Base-by-base conservation (phyloP, 2,329 filamentous ascomycete species). In the Scorias spongiosa region DNA sequence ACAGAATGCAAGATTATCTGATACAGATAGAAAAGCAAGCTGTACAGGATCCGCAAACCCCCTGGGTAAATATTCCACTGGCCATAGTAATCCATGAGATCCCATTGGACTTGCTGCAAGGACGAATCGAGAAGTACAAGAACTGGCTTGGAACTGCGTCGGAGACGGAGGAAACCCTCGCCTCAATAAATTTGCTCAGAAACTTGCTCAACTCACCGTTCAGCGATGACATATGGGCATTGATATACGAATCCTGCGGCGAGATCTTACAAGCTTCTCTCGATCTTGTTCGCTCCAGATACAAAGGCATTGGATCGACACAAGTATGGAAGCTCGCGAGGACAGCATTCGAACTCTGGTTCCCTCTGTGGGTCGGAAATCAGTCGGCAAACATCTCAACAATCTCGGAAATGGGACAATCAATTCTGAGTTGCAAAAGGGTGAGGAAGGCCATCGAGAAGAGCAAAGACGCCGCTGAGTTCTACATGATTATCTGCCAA, bases 331-430 rank as follows among this genome's bases (percentile, higher is more conserved):
- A 44, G 14, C 34, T 52, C 32, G 34, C 48, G 8, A 32, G 43
- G n/a, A 38, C 40, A 30, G 41, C 48, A 5, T 44, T 54, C 3
- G 40, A 50, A 10, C 41, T 51, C 28, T 55, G 51, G 49, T 51
- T 47, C 11, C 54, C 52, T 2, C 32, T 43, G 10, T 52, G 46
- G 48, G 43, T 43, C 26, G 42, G 41, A 8, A 40, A 36, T 26
- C 44, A 48, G 36, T 40, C 36, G 17, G 41, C 45, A 14, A 9
- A 36, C 15, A 12, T 36, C 12, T 36, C 32, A 5, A 36, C 11
- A 15, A 12, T 36, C 32, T 12, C 32, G 29, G 38, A 20, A 28
- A 36, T 17, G 40, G 15, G 28, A 39, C 8, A 17, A 38, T 10
- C 18, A 42, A 36, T 36, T 15, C 32, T 36, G 32, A 15, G 32